Evolutionary conservation across 140 eudicot species (phyloP).

Genomic region (Bidens hawaiensis): DNA sequence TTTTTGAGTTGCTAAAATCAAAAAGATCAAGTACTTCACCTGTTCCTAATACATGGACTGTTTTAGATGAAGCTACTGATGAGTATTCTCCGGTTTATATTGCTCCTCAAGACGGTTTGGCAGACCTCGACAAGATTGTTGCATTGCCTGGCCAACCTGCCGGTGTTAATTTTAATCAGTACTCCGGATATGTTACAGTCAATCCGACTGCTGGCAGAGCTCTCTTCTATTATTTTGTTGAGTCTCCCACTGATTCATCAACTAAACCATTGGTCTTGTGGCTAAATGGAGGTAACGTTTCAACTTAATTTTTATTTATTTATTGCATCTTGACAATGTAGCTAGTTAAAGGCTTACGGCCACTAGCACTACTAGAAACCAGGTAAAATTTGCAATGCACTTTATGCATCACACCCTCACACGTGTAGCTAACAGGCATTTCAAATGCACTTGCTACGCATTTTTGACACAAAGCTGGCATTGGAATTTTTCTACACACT

Average conservation of each 20-base stretch:
- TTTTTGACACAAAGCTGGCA: too few species aligned
- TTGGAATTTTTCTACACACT: too few species aligned
- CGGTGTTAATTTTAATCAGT: constrained; percentile 29
- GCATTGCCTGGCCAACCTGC: constrained; percentile 35
- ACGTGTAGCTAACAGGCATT: too few species aligned
- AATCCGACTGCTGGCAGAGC: constrained; percentile 28
- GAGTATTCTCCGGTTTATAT: constrained; percentile 28
- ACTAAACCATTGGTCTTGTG: constrained; percentile 39
- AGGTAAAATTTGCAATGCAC: too few species aligned
- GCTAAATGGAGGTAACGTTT: constrained; percentile 37
- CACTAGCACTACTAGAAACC: too few species aligned
- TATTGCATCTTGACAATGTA: neutral
- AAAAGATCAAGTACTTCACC: constrained; percentile 19
- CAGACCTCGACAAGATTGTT: constrained; percentile 25
- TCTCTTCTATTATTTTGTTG: constrained; percentile 36
- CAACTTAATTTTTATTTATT: neutral
- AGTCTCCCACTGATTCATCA: constrained; percentile 32
- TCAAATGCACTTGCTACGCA: too few species aligned
- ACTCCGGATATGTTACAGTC: constrained; percentile 34
- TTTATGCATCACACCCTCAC: too few species aligned
- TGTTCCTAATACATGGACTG: constrained; percentile 7
- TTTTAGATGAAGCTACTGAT: constrained; percentile 2
- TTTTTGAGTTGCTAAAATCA: constrained; percentile 23
- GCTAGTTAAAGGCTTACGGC: too few species aligned
- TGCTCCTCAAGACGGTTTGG: constrained; percentile 34